phyloP scores from a whole-genome alignment of 2,329 filamentous ascomycete genomes.

The Colletotrichum sidae region DNA sequence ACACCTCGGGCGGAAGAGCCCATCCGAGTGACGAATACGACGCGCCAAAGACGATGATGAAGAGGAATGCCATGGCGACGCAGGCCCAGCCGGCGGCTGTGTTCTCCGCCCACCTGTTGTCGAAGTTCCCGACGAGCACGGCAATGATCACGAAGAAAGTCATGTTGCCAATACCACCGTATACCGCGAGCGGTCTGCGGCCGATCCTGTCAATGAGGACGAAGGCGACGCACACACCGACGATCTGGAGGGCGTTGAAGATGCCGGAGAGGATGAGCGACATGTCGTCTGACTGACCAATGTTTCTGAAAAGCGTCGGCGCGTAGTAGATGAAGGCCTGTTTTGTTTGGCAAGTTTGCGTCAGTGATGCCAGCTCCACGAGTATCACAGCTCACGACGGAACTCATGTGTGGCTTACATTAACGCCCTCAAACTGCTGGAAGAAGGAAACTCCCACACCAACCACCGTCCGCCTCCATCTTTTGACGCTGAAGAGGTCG shows the following conservation, averaged over 20 bases:
- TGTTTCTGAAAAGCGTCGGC: conserved; percentile 41
- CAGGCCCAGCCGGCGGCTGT: not conserved
- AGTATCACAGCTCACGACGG: too few relatives aligned
- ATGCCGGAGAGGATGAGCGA: conserved; percentile 47
- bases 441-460: conserved; percentile 42
- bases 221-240: conserved; percentile 43
- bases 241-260: conserved; percentile 49
- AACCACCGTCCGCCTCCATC: conserved; percentile 54
- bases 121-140: not conserved
- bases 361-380: too few relatives aligned
- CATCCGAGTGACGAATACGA: conserved; percentile 62
- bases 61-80: not conserved
- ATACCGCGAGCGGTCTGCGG: conserved; percentile 42
- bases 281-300: conserved; percentile 43
- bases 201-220: conserved; percentile 16
- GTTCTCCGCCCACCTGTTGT: not conserved
- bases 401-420: conserved; percentile 5
- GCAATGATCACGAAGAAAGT: not conserved
- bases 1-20: conserved; percentile 69
- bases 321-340: conserved; percentile 42
- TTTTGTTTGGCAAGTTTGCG: conserved; percentile 33
- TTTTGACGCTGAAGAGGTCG: conserved; percentile 58
- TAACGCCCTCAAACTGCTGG: conserved; percentile 28
- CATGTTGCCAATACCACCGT: conserved; percentile 42
- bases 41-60: not conserved